Conservation (phyloP, 2,329 filamentous ascomycete species). For the Stemphylium vesicarium region DNA sequence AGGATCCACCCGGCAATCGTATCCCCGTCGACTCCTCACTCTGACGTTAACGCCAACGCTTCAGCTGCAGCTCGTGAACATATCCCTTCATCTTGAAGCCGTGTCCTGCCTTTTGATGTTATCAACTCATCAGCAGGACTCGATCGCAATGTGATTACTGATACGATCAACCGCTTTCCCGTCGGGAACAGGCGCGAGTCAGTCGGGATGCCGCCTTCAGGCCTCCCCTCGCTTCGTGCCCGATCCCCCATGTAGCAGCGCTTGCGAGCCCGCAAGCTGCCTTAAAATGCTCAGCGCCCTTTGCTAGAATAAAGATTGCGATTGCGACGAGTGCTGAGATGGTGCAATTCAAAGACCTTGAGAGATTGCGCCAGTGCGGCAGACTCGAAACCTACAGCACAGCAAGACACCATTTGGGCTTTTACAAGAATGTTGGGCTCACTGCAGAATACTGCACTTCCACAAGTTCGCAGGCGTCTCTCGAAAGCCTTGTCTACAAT, state of each 20-base stretch:
- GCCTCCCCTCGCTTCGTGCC: too few species aligned
- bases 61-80: neutral
- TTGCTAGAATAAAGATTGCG: neutral
- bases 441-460: constrained; percentile 38
- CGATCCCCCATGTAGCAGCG: too few species aligned
- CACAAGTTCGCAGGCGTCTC: constrained; percentile 5
- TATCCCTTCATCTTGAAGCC: neutral
- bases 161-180: too few species aligned
- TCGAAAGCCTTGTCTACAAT: constrained; percentile 44
- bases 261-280: neutral
- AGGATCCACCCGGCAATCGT: too few species aligned
- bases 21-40: neutral
- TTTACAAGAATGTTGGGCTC: constrained; percentile 55
- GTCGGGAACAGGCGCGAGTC: too few species aligned
- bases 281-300: neutral
- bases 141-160: too few species aligned
- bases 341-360: neutral
- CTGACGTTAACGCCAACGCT: neutral
- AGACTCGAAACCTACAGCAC: constrained; percentile 55
- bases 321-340: neutral
- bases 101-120: too few species aligned
- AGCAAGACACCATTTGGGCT: constrained; percentile 50
- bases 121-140: too few species aligned
- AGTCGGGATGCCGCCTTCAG: too few species aligned
- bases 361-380: constrained; percentile 34